Conservation (phyloP, 2,329 filamentous ascomycete genomes). For the Pestalotiopsis sp. region DNA sequence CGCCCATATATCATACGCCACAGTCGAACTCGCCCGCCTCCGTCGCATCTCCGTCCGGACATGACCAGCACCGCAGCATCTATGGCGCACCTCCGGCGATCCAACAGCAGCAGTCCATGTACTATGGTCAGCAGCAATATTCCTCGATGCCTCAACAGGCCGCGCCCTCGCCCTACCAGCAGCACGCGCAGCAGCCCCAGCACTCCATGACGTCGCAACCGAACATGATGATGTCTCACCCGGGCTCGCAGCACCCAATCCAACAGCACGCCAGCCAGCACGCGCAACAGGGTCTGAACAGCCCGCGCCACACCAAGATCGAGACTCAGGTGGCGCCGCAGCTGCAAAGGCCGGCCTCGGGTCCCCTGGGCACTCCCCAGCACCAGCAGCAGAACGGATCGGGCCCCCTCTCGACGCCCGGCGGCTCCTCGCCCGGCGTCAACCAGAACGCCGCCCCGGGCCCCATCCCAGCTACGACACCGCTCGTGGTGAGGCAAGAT, state of each 20-base stretch:
- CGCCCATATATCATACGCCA: slow-evolving; percentile 92
- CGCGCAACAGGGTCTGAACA: slow-evolving; percentile 58
- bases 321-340: slow-evolving; percentile 64
- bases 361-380: slow-evolving; percentile 48
- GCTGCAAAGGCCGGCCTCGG: slow-evolving; percentile 60
- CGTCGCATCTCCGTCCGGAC: slow-evolving; percentile 83
- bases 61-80: slow-evolving; percentile 87
- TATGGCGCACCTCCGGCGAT: slow-evolving; percentile 77
- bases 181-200: slow-evolving; percentile 57
- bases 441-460: slow-evolving; percentile 93
- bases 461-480: slow-evolving; percentile 94
- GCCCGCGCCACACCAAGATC: slow-evolving; percentile 64
- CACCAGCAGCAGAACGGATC: slow-evolving; percentile 43
- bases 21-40: slow-evolving; percentile 95
- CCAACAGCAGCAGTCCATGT: slow-evolving; percentile 80
- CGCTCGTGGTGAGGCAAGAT: slow-evolving; percentile 90
- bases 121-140: slow-evolving; percentile 67
- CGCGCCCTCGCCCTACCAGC: slow-evolving; percentile 61
- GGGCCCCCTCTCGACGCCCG: slow-evolving; percentile 46
- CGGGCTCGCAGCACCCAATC: slow-evolving; percentile 59
- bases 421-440: slow-evolving; percentile 55
- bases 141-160: slow-evolving; percentile 68
- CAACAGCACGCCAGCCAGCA: slow-evolving; percentile 61
- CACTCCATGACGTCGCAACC: slow-evolving; percentile 66
- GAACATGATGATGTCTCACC: slow-evolving; percentile 68